A percentile compares a stretch with the other conserved stretches of the same genome.
Evolutionary conservation across 2,329 filamentous ascomycete species (phyloP).

Genomic region (Alternaria consortialis): DNA sequence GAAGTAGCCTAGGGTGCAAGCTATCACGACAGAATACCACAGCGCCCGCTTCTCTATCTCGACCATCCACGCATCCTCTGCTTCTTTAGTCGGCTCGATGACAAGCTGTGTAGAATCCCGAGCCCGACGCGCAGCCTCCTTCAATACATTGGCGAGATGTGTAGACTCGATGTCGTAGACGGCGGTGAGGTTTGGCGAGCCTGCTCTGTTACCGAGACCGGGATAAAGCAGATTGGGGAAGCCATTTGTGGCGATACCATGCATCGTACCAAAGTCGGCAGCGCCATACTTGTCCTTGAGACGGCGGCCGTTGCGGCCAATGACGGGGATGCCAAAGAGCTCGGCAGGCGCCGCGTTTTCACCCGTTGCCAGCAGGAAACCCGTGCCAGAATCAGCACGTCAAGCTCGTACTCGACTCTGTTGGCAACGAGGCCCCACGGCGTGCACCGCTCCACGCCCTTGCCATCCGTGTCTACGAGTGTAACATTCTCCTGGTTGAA

Average conservation of each 20-base stretch:
- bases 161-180: constrained; percentile 6
- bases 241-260: constrained; percentile 38
- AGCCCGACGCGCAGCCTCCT: not conserved
- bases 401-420: constrained; percentile 58
- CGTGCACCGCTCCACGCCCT: constrained; percentile 60
- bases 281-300: constrained; percentile 57
- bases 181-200: constrained; percentile 3
- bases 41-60: constrained; percentile 12
- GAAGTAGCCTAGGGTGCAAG: constrained; percentile 24
- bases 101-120: not conserved
- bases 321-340: constrained; percentile 44
- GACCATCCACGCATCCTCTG: constrained; percentile 15
- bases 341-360: constrained; percentile 29
- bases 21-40: constrained; percentile 13
- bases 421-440: constrained; percentile 56
- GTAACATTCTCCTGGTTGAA: constrained; percentile 68
- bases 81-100: constrained; percentile 13
- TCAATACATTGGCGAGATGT: constrained; percentile 9
- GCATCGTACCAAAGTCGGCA: constrained; percentile 54
- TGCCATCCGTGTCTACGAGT: constrained; percentile 67
- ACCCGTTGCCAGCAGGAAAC: constrained; percentile 43
- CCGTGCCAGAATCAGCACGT: constrained; percentile 58
- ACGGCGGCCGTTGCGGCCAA: constrained; percentile 55
- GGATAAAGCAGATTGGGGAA: constrained; percentile 31
- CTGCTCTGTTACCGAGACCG: not conserved